phyloP scores from a whole-genome alignment of 768 basidiomycete genomes.

The Lentinula raphanica region DNA sequence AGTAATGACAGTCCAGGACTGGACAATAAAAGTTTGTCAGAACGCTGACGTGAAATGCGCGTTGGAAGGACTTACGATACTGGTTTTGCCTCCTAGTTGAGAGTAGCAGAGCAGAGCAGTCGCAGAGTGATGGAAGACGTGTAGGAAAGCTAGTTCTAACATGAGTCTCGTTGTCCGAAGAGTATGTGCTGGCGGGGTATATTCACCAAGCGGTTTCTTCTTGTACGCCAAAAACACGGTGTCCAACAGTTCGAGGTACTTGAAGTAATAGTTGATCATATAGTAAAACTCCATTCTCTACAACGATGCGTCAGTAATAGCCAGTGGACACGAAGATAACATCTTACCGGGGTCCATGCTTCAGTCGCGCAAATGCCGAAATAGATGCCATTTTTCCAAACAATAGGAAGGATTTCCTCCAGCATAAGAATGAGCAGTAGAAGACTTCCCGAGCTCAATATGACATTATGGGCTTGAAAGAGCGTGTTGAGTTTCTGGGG shows the following conservation, averaged over 20 bases:
- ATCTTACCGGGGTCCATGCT: slow-evolving; percentile 85
- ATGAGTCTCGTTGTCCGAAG: background rate
- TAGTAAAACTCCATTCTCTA: slow-evolving; percentile 94
- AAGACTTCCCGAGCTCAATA: slow-evolving; percentile 81
- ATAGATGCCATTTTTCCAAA: slow-evolving; percentile 67
- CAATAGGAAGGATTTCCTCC: slow-evolving; percentile 84
- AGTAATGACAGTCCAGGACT: slow-evolving; percentile 96
- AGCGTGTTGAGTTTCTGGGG: slow-evolving; percentile 73
- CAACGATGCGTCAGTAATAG: slow-evolving; percentile 2
- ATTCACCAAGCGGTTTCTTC: slow-evolving; percentile 93
- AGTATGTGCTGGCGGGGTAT: background rate
- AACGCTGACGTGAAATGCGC: background rate
- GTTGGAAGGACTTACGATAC: slow-evolving; percentile 61
- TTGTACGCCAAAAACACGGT: slow-evolving; percentile 96
- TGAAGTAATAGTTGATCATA: slow-evolving; percentile 99
- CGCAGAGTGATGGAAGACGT: slow-evolving; percentile 99
- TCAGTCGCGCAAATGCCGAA: slow-evolving; percentile 68
- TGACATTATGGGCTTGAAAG: slow-evolving; percentile 88
- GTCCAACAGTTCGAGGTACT: slow-evolving; percentile 94
- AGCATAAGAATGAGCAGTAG: slow-evolving; percentile 83
- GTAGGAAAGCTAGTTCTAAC: slow-evolving; percentile 74
- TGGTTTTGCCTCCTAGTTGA: slow-evolving; percentile 92
- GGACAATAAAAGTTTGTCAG: slow-evolving; percentile 8
- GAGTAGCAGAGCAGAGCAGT: slow-evolving; percentile 93
- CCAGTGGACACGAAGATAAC: background rate